Percentiles rank a stretch among this genome's conserved stretches.
phyloP scores from a whole-genome alignment of 1,139 yeast species.

The Taiozyma onychis region DNA sequence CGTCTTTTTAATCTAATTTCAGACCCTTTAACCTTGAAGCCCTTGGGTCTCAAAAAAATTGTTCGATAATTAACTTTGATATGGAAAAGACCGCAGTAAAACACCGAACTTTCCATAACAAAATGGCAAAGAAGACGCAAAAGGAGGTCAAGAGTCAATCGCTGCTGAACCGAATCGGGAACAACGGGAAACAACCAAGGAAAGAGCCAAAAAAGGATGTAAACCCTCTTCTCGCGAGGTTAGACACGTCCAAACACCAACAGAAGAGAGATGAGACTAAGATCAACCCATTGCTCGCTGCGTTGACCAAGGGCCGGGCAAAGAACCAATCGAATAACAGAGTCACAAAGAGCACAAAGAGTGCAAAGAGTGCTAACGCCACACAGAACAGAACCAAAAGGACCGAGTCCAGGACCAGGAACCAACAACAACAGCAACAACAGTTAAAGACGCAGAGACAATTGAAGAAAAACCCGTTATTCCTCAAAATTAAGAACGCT shows the following conservation, averaged over 20 bases:
- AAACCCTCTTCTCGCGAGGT: background rate
- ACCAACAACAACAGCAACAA: background rate
- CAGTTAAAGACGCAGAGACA: background rate
- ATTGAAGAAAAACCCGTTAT: conserved; percentile 1
- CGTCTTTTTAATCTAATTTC: no score
- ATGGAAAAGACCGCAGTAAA: no score
- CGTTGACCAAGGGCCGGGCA: background rate
- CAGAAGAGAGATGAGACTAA: background rate
- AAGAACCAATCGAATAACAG: background rate
- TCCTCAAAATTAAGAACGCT: conserved; percentile 11
- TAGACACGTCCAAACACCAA: background rate
- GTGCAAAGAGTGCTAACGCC: background rate
- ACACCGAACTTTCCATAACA: no score
- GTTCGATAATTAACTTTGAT: no score
- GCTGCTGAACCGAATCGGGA: background rate
- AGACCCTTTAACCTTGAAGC: no score
- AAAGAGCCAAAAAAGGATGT: background rate
- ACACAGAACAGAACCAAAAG: background rate
- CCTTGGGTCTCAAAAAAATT: background rate
- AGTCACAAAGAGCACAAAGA: background rate
- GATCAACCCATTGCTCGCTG: background rate
- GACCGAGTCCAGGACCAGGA: background rate
- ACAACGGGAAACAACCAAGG: background rate
- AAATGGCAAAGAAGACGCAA: background rate
- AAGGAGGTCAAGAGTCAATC: background rate